These are phyloP conservation scores for Extremus antarcticus DNA, from an alignment of 495 filamentous ascomycete species.

Conservation along the genomic window DNA sequence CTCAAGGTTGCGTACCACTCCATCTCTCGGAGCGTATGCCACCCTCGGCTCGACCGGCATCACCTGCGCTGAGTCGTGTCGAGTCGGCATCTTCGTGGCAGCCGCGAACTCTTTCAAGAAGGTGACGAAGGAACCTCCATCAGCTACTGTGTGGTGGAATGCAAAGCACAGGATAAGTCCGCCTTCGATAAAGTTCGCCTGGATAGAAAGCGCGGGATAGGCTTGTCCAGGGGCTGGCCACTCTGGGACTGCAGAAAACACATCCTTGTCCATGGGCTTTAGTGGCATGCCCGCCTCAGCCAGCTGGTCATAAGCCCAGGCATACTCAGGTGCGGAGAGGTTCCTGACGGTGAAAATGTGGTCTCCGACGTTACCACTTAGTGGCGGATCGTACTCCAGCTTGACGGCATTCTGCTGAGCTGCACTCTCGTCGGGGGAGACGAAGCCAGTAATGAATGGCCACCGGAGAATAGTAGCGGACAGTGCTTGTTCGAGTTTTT, in stretches of 20 bases:
- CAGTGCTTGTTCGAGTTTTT: background rate
- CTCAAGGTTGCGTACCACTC: background rate
- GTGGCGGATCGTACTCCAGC: background rate
- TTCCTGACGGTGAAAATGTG: background rate
- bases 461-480: background rate
- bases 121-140: background rate
- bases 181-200: slow-evolving; percentile 1
- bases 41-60: background rate
- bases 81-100: background rate
- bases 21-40: background rate
- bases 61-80: background rate
- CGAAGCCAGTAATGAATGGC: background rate
- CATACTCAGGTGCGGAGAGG: background rate
- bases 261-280: background rate
- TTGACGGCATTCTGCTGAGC: background rate
- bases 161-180: slow-evolving; percentile 6
- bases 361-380: background rate
- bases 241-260: background rate
- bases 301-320: background rate
- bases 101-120: background rate
- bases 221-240: background rate
- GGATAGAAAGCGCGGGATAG: slow-evolving; percentile 1
- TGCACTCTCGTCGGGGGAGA: background rate
- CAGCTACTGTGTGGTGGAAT: slow-evolving; percentile 5
- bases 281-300: slow-evolving; percentile 2